A percentile compares a stretch with the other conserved stretches of the same genome.
phyloP scores from a whole-genome alignment of 805 yeast genomes.

The Ogataea siamensis region DNA sequence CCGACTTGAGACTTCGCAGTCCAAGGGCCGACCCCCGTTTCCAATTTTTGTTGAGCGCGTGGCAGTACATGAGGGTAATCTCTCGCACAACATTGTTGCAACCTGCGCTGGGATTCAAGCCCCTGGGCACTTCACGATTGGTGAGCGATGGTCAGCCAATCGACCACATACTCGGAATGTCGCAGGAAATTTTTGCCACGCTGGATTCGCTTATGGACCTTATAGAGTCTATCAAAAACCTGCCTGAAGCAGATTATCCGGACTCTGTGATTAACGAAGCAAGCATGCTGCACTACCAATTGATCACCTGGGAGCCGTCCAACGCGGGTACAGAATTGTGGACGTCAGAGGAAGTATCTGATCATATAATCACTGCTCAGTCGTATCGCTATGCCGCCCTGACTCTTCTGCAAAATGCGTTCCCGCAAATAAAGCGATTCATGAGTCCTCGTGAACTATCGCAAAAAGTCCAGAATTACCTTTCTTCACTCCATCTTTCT shows the following conservation, averaged over 20 bases:
- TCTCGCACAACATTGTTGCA: constrained; percentile 11
- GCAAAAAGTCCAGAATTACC: constrained; percentile 2
- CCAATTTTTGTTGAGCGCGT: constrained; percentile 20
- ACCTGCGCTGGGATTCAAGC: constrained; percentile 1
- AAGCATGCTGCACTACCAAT: constrained; percentile 5
- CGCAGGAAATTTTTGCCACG: constrained; percentile 13
- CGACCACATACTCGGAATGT: constrained; percentile 25
- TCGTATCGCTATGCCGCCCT: constrained; percentile 12
- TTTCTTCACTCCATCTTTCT: constrained; percentile 11
- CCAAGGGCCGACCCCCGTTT: constrained; percentile 8
- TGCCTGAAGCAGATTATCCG: constrained; percentile 10
- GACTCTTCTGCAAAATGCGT: constrained; percentile 18
- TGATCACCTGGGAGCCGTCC: constrained; percentile 10
- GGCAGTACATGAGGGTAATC: constrained; percentile 24
- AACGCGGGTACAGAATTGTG: neutral
- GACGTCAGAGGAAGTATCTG: constrained; percentile 7
- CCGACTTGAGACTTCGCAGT: constrained; percentile 13
- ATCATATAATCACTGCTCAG: constrained; percentile 17
- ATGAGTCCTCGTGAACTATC: constrained; percentile 9
- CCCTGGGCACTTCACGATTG: constrained; percentile 3
- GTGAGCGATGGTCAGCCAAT: constrained; percentile 21
- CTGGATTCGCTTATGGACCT: constrained; percentile 19
- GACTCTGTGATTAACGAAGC: constrained; percentile 8
- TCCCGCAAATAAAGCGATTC: constrained; percentile 11
- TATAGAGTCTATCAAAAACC: constrained; percentile 10